Base-by-base conservation (phyloP, 2,329 filamentous ascomycete species). In the Knufia petricola region DNA sequence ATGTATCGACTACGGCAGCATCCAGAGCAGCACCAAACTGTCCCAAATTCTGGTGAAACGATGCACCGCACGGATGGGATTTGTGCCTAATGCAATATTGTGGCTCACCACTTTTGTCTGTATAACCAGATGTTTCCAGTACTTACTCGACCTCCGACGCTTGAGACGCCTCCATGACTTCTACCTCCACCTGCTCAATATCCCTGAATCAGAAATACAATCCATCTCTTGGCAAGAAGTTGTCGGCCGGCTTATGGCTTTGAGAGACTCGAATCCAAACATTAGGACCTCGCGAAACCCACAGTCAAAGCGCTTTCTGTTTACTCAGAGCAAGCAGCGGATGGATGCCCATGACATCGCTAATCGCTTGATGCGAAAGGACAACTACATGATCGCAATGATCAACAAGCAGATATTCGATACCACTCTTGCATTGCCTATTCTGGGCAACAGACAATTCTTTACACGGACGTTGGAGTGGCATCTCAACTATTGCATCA, bases 271-370 rank as follows among this genome's bases (percentile, higher is more conserved):
- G 24, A 95, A 95, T 58, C 81, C 89, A n/a, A 81, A 84, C 52
- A 95, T 89, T n/a, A 79, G 78, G 1, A 72, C 75, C 6, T 76
- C 75, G 15, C 68, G 81, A 13, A 75, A 76, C n/a, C 69, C 77
- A 9, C 69, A 72, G 52, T 76, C 77, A 55, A 74, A 77, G 51
- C 77, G 74, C 54, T 79, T 77, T 51, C 74, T 90, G 54, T 85
- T 85, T 39, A 88, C 82, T 50, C 87, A 94, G 62, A 94, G 87
- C 19, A 94, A 95, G 64, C 87, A 96, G 67, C 78, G 90, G 53
- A 82, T 98, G 58, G 92, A 95, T 66, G 92, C 92, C 9, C 87
- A 95, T 60, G 92, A 95, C 61, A 96, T 98, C 63, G 92, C 92
- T 4, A 98, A 96, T 62, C 81, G 92, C 26, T 69, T 98, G 39